These are phyloP conservation scores for Aspergillus sp. DNA, from an alignment of 2,329 filamentous ascomycete genomes.

Conservation along the genomic window DNA sequence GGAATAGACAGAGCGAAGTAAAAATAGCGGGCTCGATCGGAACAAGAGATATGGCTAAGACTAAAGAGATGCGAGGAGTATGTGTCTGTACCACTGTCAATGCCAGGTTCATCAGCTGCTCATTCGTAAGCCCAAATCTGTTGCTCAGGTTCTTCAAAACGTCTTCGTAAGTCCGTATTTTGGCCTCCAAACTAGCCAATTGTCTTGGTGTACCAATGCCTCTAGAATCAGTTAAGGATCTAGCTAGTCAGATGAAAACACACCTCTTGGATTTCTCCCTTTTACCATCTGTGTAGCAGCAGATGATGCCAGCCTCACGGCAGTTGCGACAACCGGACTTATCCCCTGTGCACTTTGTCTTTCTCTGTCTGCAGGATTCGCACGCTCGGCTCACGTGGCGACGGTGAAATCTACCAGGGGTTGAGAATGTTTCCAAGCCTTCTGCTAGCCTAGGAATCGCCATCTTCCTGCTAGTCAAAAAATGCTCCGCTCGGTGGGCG, in stretches of 20 bases:
- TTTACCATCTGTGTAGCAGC: constrained; percentile 50
- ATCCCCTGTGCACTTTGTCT: constrained; percentile 51
- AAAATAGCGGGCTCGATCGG: background rate
- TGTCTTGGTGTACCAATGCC: constrained; percentile 31
- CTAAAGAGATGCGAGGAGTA: too few relatives aligned
- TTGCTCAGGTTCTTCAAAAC: constrained; percentile 39
- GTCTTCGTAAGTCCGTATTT: constrained; percentile 45
- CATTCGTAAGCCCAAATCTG: constrained; percentile 40
- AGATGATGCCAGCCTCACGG: constrained; percentile 45
- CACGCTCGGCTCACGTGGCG: constrained; percentile 45
- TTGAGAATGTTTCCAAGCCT: constrained; percentile 34
- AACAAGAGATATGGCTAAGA: too few relatives aligned
- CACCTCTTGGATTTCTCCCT: constrained; percentile 49
- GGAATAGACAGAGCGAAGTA: background rate
- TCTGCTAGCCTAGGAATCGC: constrained; percentile 41
- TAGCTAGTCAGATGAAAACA: constrained; percentile 3
- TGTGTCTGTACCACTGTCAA: constrained; percentile 32
- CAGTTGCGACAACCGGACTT: constrained; percentile 48
- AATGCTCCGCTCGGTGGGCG: constrained; percentile 24
- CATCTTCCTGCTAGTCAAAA: constrained; percentile 33
- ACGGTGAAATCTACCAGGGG: constrained; percentile 39
- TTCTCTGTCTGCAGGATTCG: constrained; percentile 49
- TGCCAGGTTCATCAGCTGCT: constrained; percentile 38
- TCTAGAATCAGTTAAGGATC: background rate
- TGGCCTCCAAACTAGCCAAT: constrained; percentile 44